phyloP scores from a whole-genome alignment of 2,329 filamentous ascomycete genomes.

The Neospermospora avenae region DNA sequence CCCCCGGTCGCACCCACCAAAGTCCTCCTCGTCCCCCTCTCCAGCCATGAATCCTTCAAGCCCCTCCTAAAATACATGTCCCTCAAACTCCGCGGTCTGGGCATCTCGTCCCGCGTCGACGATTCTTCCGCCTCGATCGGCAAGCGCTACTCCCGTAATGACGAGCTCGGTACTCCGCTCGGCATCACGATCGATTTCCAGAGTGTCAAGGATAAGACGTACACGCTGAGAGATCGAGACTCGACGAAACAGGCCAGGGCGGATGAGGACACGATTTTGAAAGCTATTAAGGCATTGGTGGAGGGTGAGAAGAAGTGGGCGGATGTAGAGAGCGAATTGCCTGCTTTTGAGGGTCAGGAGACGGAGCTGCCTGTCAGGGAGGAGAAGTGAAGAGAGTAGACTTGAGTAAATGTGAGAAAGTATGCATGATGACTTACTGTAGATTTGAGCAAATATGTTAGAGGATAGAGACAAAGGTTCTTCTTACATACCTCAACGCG shows the following conservation, averaged over 20 bases:
- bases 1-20: constrained; percentile 87
- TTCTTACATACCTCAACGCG: background rate
- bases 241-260: constrained; percentile 87
- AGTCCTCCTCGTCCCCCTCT: constrained; percentile 87
- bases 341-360: constrained; percentile 79
- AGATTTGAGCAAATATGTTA: background rate
- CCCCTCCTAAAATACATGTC: constrained; percentile 73
- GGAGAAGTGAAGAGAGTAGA: constrained; percentile 1
- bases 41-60: constrained; percentile 74
- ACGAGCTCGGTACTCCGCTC: constrained; percentile 91
- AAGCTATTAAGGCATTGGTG: constrained; percentile 56
- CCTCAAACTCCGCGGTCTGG: constrained; percentile 69
- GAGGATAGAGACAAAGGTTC: background rate
- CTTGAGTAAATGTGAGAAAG: background rate
- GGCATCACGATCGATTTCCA: constrained; percentile 96
- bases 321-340: constrained; percentile 73
- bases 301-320: constrained; percentile 55
- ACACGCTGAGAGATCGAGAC: constrained; percentile 89
- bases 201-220: constrained; percentile 79
- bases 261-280: constrained; percentile 73
- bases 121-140: constrained; percentile 90
- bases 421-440: no score
- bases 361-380: constrained; percentile 26
- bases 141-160: constrained; percentile 91
- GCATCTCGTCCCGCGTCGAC: constrained; percentile 82